These are phyloP conservation scores for Trifolium pratense DNA, from an alignment of 306 rosid species.

Conservation along the genomic window DNA sequence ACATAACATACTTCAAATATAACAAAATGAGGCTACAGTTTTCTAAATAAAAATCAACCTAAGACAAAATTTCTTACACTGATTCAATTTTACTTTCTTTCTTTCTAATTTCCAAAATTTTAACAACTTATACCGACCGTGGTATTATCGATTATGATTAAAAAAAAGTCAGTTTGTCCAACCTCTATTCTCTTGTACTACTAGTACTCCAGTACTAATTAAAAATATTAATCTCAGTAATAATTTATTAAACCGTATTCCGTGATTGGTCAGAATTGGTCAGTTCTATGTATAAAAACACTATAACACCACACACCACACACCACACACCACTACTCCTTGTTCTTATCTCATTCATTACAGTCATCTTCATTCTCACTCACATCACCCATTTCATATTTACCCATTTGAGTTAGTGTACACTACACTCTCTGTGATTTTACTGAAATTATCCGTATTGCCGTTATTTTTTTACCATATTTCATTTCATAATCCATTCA, in stretches of 20 bases:
- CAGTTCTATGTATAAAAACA: conserved; percentile 63
- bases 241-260: conserved; percentile 6
- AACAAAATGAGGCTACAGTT: too few relatives aligned
- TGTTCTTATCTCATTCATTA: not conserved
- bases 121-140: not conserved
- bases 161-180: not conserved
- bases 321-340: not conserved
- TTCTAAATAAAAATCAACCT: too few relatives aligned
- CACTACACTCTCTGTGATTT: too few relatives aligned
- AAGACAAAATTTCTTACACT: not conserved
- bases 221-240: not conserved
- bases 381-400: too few relatives aligned
- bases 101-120: not conserved
- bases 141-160: not conserved
- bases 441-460: too few relatives aligned
- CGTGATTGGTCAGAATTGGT: conserved; percentile 38
- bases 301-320: too few relatives aligned
- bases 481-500: too few relatives aligned
- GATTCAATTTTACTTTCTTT: not conserved
- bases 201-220: not conserved
- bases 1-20: too few relatives aligned
- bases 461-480: too few relatives aligned
- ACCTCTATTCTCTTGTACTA: not conserved
- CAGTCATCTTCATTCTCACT: too few relatives aligned
- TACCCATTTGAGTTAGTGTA: too few relatives aligned